Evolutionary conservation across 2,329 filamentous ascomycete species (phyloP).

Genomic region (Rutstroemia sp.): DNA sequence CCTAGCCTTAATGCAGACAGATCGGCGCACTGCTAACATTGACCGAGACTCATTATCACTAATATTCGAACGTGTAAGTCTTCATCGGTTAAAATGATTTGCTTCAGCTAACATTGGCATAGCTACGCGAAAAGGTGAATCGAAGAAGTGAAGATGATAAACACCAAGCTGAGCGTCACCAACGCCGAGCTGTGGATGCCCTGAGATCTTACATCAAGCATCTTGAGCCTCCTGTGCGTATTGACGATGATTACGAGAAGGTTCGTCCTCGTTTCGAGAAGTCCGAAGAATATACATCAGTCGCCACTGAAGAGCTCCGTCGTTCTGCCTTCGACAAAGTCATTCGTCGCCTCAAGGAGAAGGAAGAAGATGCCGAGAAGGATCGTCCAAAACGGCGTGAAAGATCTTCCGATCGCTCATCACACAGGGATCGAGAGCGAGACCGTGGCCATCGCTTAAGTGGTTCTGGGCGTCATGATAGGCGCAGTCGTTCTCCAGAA

Average conservation of each 20-base stretch:
- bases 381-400: constrained; percentile 53
- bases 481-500: constrained; percentile 83
- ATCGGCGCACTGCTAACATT: constrained; percentile 83
- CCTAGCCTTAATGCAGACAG: constrained; percentile 69
- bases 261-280: constrained; percentile 73
- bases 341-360: constrained; percentile 82
- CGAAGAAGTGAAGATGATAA: constrained; percentile 80
- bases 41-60: constrained; percentile 69
- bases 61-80: constrained; percentile 72
- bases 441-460: constrained; percentile 56
- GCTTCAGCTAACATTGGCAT: constrained; percentile 21
- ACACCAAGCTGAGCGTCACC: constrained; percentile 72
- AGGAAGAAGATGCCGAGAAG: constrained; percentile 74
- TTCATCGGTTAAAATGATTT: background rate
- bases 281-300: constrained; percentile 74
- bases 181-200: constrained; percentile 76
- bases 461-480: constrained; percentile 40
- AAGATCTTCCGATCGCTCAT: constrained; percentile 37
- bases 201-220: constrained; percentile 83
- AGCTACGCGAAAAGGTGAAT: constrained; percentile 79
- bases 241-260: constrained; percentile 82
- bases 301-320: constrained; percentile 76
- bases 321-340: constrained; percentile 85
- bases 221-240: constrained; percentile 72
- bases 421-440: constrained; percentile 44